A percentile compares a stretch with the other conserved stretches of the same genome.
phyloP scores from a whole-genome alignment of 305 asterid species.

The Rubia occidens region DNA sequence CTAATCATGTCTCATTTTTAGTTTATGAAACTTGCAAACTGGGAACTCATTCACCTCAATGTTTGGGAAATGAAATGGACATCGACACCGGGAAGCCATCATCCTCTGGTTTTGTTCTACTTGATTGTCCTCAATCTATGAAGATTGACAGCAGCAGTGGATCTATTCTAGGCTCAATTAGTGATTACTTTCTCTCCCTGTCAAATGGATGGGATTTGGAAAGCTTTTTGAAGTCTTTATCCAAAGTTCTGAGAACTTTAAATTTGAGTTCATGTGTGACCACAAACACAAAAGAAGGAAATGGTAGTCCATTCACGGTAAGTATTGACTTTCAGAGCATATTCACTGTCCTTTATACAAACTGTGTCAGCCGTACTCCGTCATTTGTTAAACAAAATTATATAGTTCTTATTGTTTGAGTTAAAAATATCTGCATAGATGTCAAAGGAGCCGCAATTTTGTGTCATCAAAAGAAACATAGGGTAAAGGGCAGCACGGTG shows the following conservation, averaged over 20 bases:
- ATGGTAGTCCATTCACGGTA: conserved; percentile 80
- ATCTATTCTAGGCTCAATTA: conserved; percentile 93
- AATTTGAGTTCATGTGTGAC: conserved; percentile 61
- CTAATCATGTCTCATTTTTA: conserved; percentile 27
- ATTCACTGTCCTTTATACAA: conserved; percentile 15
- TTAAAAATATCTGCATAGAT: background rate
- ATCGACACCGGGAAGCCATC: conserved; percentile 68
- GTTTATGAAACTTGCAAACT: conserved; percentile 96
- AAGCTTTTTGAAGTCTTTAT: conserved; percentile 84
- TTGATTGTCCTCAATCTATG: conserved; percentile 98
- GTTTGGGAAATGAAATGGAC: conserved; percentile 81
- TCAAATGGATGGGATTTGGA: conserved; percentile 99
- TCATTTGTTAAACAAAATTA: background rate
- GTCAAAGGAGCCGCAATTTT: conserved; percentile 3
- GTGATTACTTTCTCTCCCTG: conserved; percentile 93
- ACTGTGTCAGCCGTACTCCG: background rate
- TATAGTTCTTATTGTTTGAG: background rate
- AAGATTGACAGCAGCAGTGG: conserved; percentile 90
- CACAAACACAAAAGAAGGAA: conserved; percentile 76
- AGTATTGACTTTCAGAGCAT: conserved; percentile 30
- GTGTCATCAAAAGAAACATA: background rate
- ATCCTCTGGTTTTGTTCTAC: conserved; percentile 83
- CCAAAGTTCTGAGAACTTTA: conserved; percentile 79
- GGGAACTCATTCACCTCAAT: conserved; percentile 90
- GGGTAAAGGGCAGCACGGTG: background rate